Conservation (phyloP, 2,329 filamentous ascomycete genomes). For the Colletotrichum neosansevieriae region DNA sequence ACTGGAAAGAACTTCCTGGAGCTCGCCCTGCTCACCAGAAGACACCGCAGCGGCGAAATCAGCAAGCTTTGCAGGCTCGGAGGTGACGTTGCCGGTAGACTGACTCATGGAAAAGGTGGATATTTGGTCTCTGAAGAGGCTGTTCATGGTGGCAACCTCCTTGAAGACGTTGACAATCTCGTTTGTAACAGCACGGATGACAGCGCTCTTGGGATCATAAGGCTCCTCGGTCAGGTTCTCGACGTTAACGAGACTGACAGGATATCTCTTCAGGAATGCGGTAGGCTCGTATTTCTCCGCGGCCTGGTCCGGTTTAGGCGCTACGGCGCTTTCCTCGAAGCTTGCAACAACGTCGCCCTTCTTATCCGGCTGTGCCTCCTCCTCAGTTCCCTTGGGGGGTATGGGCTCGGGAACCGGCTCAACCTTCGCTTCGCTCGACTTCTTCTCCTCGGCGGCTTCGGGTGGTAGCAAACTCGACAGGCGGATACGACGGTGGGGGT, state of each 20-base stretch:
- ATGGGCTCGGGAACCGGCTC: slow-evolving; percentile 70
- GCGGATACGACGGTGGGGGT: slow-evolving; percentile 94
- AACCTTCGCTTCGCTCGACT: slow-evolving; percentile 64
- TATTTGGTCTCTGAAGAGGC: slow-evolving; percentile 95
- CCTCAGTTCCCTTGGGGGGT: slow-evolving; percentile 63
- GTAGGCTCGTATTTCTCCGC: slow-evolving; percentile 83
- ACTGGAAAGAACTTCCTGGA: slow-evolving; percentile 90
- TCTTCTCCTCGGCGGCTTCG: slow-evolving; percentile 59
- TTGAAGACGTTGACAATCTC: slow-evolving; percentile 99
- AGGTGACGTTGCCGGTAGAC: slow-evolving; percentile 92
- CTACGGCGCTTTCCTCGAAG: slow-evolving; percentile 86
- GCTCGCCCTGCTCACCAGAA: slow-evolving; percentile 89
- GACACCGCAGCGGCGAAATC: slow-evolving; percentile 98
- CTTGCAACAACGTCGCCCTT: slow-evolving; percentile 96
- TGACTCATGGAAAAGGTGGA: slow-evolving; percentile 97
- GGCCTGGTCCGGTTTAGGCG: slow-evolving; percentile 65
- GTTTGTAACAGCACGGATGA: slow-evolving; percentile 92
- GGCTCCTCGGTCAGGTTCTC: slow-evolving; percentile 92
- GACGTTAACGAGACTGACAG: slow-evolving; percentile 94
- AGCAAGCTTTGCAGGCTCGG: slow-evolving; percentile 93
- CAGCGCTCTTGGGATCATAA: slow-evolving; percentile 88
- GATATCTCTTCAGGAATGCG: slow-evolving; percentile 89
- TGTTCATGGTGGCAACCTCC: slow-evolving; percentile 93
- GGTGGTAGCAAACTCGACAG: slow-evolving; percentile 87
- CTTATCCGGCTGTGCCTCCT: slow-evolving; percentile 71